These are phyloP conservation scores for Aspergillus phoenicis DNA, from an alignment of 2,329 filamentous ascomycete genomes.

Conservation along the genomic window DNA sequence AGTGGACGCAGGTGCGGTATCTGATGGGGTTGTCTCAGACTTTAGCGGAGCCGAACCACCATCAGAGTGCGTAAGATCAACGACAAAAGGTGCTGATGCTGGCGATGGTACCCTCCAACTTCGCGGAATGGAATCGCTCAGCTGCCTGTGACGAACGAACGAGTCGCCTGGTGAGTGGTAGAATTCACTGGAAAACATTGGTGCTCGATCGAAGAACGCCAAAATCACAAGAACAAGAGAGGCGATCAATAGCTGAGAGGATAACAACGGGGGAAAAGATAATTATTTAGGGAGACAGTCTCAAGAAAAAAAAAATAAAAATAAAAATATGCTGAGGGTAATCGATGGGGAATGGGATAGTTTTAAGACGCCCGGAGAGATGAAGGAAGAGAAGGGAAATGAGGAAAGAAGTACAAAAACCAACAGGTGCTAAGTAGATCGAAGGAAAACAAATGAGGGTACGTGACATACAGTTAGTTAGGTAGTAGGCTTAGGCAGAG, in stretches of 20 bases:
- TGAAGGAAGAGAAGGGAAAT: background rate
- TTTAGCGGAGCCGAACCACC: background rate
- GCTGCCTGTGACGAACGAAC: slow-evolving; percentile 1
- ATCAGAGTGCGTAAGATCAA: background rate
- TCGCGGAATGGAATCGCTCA: slow-evolving; percentile 2
- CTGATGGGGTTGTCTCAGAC: background rate
- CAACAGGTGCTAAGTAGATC: background rate
- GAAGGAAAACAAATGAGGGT: slow-evolving; percentile 2
- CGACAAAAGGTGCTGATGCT: background rate
- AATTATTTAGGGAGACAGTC: background rate
- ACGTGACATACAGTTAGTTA: slow-evolving; percentile 8
- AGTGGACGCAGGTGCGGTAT: background rate
- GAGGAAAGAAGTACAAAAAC: background rate
- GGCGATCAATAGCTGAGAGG: background rate
- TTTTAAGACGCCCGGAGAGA: background rate
- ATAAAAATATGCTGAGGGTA: background rate
- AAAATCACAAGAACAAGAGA: background rate
- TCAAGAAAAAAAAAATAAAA: too few relatives aligned
- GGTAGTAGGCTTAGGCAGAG: slow-evolving; percentile 6
- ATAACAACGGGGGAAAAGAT: background rate
- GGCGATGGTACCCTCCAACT: background rate
- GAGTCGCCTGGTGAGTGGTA: slow-evolving; percentile 10
- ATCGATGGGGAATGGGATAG: too few relatives aligned
- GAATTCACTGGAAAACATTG: slow-evolving; percentile 7
- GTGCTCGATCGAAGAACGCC: background rate